phyloP scores from a whole-genome alignment of 1,284 basidiomycete genomes.

The Rhizoctonia solani region DNA sequence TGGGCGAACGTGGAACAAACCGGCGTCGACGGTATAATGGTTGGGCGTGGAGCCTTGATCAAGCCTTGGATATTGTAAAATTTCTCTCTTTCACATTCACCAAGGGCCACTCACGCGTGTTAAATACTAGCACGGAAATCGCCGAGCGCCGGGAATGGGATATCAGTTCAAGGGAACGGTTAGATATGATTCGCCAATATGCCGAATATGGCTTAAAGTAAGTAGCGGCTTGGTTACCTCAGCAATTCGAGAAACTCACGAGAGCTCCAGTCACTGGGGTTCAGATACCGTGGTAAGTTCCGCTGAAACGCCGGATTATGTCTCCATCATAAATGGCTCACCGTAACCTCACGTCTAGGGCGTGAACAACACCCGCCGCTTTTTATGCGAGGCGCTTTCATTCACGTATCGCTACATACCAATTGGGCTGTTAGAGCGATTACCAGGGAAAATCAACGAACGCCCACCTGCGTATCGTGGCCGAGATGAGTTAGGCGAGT shows the following conservation, averaged over 20 bases:
- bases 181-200: conserved; percentile 82
- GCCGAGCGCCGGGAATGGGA: conserved; percentile 94
- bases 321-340: not conserved
- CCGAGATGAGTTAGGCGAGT: conserved; percentile 79
- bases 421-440: conserved; percentile 85
- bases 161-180: conserved; percentile 86
- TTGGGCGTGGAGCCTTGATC: conserved; percentile 92
- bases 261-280: conserved; percentile 70
- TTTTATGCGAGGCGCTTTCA: conserved; percentile 91
- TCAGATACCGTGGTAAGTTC: conserved; percentile 69
- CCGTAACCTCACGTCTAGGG: conserved; percentile 51
- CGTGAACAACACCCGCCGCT: conserved; percentile 90
- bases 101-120: not conserved
- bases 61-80: conserved; percentile 56
- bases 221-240: conserved; percentile 44
- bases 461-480: conserved; percentile 85
- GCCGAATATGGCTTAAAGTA: conserved; percentile 77
- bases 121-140: conserved; percentile 71
- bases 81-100: not conserved
- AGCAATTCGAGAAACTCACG: not conserved
- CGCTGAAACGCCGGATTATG: not conserved
- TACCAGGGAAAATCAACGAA: conserved; percentile 87
- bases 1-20: conserved; percentile 75
- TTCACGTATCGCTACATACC: conserved; percentile 97
- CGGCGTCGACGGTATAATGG: conserved; percentile 93